A percentile compares a stretch with the other conserved stretches of the same genome.
These are phyloP conservation scores for Cyclotella choctawhatcheeana DNA, from an alignment of 108 stramenopile species.

Conservation along the genomic window DNA sequence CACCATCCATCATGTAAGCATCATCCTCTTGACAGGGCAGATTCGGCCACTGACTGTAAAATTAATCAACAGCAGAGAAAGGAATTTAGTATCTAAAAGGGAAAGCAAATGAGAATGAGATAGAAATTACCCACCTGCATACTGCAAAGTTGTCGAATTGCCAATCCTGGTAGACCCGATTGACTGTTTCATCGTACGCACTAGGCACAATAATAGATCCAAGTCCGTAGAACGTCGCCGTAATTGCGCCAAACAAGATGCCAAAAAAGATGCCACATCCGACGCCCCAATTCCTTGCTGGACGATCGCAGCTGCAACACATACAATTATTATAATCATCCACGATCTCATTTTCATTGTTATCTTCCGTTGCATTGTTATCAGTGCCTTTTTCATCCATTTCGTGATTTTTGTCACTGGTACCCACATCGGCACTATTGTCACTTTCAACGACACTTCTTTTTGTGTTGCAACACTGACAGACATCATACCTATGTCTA, in stretches of 20 bases:
- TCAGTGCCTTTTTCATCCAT: not conserved
- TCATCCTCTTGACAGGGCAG: not conserved
- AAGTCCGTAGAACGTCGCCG: conserved; percentile 18
- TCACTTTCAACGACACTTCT: not conserved
- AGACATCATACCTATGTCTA: conserved; percentile 2
- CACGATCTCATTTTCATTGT: conserved; percentile 4
- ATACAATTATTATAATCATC: conserved; percentile 4
- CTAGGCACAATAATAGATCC: conserved; percentile 9
- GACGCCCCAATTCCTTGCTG: conserved; percentile 10
- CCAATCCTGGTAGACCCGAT: conserved; percentile 15
- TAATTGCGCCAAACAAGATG: conserved; percentile 1
- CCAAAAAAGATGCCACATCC: conserved; percentile 13
- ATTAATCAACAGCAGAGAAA: no score
- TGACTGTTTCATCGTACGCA: conserved; percentile 15
- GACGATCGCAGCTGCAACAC: not conserved
- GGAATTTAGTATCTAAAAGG: no score
- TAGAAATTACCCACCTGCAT: no score
- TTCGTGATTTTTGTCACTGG: not conserved
- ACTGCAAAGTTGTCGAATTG: conserved; percentile 31
- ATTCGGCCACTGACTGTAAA: conserved; percentile 14
- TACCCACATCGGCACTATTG: not conserved
- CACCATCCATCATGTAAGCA: conserved; percentile 11
- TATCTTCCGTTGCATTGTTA: not conserved
- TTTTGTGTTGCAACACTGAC: not conserved
- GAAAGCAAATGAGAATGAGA: no score